Conservation (phyloP, 2,329 filamentous ascomycete genomes). For the Colletotrichum sp. region DNA sequence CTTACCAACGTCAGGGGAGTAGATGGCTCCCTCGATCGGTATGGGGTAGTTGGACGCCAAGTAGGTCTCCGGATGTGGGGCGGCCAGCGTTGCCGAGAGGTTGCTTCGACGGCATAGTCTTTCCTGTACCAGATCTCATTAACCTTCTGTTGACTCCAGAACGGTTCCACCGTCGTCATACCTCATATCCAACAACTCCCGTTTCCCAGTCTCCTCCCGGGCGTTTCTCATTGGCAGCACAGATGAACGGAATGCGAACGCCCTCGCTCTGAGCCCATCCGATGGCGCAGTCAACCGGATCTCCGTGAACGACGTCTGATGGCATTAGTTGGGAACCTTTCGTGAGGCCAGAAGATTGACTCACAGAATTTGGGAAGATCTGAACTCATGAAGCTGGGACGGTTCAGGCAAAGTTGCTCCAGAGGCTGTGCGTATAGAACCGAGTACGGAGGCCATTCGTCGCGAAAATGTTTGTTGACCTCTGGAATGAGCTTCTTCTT, state of each 20-base stretch:
- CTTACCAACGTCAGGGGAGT: conserved; percentile 71
- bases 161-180: not conserved
- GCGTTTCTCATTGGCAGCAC: conserved; percentile 77
- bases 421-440: conserved; percentile 60
- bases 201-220: conserved; percentile 84
- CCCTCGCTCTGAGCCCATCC: conserved; percentile 17
- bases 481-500: conserved; percentile 72
- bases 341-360: not conserved
- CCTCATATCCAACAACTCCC: conserved; percentile 49
- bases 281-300: conserved; percentile 5
- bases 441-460: conserved; percentile 62
- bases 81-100: conserved; percentile 70
- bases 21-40: conserved; percentile 71
- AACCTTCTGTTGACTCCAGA: not conserved
- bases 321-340: not conserved
- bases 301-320: conserved; percentile 25
- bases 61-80: conserved; percentile 57
- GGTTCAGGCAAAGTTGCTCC: conserved; percentile 48
- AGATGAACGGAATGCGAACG: conserved; percentile 67
- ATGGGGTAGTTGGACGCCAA: conserved; percentile 70
- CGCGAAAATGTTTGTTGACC: conserved; percentile 61
- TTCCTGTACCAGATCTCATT: conserved; percentile 51
- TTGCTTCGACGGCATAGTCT: conserved; percentile 78
- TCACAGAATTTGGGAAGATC: conserved; percentile 20
- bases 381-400: conserved; percentile 24